These are phyloP conservation scores for Pythium dissotocum DNA, from an alignment of 352 stramenopile species.

Conservation along the genomic window DNA sequence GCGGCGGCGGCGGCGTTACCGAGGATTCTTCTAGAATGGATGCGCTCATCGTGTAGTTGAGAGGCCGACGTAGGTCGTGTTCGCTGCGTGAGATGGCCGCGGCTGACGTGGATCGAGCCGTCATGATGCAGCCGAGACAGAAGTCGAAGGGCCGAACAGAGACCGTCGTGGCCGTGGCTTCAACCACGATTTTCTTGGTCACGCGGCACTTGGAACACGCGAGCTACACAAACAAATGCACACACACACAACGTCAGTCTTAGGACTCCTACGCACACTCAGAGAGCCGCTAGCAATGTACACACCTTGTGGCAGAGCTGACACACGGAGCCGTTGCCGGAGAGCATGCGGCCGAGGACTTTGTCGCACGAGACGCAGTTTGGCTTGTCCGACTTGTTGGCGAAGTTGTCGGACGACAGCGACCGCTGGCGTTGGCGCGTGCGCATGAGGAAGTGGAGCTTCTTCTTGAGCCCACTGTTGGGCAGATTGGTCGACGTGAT, in stretches of 20 bases:
- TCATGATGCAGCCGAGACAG: conserved; percentile 18
- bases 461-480: conserved; percentile 45
- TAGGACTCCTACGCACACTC: too few species aligned
- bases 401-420: neutral
- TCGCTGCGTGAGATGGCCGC: conserved; percentile 2
- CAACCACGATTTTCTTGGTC: conserved; percentile 24
- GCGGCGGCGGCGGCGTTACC: neutral
- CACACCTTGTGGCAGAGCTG: conserved; percentile 26
- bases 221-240: conserved; percentile 1
- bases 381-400: neutral
- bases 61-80: neutral
- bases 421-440: neutral
- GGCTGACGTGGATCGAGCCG: neutral
- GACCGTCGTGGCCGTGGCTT: conserved; percentile 9
- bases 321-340: conserved; percentile 7
- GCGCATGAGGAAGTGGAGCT: conserved; percentile 44
- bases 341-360: conserved; percentile 10
- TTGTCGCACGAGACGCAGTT: conserved; percentile 14
- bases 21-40: neutral
- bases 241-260: neutral
- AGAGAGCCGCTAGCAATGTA: neutral
- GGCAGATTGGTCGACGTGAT: conserved; percentile 12
- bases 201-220: conserved; percentile 22
- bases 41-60: neutral
- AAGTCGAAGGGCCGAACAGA: conserved; percentile 13